Evolutionary conservation across 305 asterid species (phyloP).

Genomic region (Fraxinus xanthoxyloides): DNA sequence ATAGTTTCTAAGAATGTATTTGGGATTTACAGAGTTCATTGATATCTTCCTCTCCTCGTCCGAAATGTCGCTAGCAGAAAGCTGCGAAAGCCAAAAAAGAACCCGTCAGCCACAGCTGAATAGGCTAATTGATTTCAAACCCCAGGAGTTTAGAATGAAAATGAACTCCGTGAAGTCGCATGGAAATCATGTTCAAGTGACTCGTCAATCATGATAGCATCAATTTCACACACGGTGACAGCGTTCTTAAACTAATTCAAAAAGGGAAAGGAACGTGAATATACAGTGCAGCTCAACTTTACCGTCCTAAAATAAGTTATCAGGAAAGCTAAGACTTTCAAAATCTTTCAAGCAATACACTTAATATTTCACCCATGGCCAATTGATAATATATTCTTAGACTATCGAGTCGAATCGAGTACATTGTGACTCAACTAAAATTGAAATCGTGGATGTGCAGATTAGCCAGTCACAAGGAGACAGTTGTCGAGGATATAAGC

Average conservation of each 20-base stretch:
- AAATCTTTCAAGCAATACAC: background rate
- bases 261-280: background rate
- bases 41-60: slow-evolving; percentile 71
- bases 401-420: background rate
- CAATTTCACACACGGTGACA: background rate
- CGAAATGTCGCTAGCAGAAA: slow-evolving; percentile 51
- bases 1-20: slow-evolving; percentile 84
- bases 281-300: background rate
- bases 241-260: background rate
- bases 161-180: background rate
- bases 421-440: background rate
- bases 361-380: background rate
- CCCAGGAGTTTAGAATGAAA: background rate
- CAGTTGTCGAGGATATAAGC: background rate
- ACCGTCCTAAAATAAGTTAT: background rate
- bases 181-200: background rate
- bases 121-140: background rate
- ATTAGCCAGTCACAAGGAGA: background rate
- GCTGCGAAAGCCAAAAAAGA: slow-evolving; percentile 37
- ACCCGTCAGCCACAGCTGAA: slow-evolving; percentile 1
- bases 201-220: background rate
- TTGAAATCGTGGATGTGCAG: background rate
- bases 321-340: background rate
- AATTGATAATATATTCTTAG: background rate
- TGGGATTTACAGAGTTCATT: slow-evolving; percentile 85